phyloP scores from a whole-genome alignment of 164 flowering plant genomes.

The Kingdonia uniflora region DNA sequence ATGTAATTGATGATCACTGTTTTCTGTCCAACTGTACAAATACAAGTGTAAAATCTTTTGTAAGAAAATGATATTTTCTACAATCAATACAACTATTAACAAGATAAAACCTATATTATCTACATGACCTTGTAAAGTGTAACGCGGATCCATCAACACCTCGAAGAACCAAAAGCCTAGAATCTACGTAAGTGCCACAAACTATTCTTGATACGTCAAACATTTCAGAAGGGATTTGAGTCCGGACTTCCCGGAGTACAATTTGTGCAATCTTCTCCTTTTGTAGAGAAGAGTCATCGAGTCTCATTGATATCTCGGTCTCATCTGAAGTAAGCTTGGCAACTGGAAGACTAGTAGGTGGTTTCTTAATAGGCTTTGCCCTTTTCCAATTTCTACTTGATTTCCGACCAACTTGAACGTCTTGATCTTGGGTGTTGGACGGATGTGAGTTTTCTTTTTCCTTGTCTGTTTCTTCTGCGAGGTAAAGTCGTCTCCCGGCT shows the following conservation, averaged over 20 bases:
- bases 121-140: constrained; percentile 47
- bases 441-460: constrained; percentile 12
- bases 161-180: constrained; percentile 62
- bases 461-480: constrained; percentile 35
- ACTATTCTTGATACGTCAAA: constrained; percentile 73
- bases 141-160: constrained; percentile 77
- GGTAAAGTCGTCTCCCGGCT: constrained; percentile 58
- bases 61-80: not conserved
- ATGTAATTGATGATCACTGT: no score
- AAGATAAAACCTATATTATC: constrained; percentile 9
- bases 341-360: constrained; percentile 77
- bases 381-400: constrained; percentile 45
- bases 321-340: constrained; percentile 51
- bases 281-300: constrained; percentile 32
- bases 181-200: constrained; percentile 74
- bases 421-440: constrained; percentile 20
- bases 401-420: constrained; percentile 22
- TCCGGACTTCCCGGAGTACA: constrained; percentile 49
- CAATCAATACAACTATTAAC: constrained; percentile 1
- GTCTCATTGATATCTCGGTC: constrained; percentile 42
- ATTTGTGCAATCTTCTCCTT: constrained; percentile 32
- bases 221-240: constrained; percentile 72
- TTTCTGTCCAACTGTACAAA: no score
- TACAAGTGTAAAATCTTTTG: no score
- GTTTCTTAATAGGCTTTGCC: constrained; percentile 39